phyloP scores from a whole-genome alignment of 768 basidiomycete genomes.

The Boletus coccyginus region DNA sequence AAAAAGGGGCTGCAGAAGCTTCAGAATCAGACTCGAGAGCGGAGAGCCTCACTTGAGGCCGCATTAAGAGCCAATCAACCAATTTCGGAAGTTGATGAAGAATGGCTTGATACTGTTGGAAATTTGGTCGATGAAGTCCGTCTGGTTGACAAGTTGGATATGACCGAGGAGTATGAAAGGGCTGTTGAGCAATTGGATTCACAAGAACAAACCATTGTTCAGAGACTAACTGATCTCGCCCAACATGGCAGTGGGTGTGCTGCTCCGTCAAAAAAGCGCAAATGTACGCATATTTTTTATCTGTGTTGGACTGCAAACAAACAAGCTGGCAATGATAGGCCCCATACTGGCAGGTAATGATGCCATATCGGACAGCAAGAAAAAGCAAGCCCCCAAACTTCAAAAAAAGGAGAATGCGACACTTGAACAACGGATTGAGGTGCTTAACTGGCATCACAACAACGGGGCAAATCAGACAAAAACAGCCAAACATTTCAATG shows the following conservation, averaged over 20 bases:
- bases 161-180: constrained; percentile 20
- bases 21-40: constrained; percentile 7
- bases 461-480: no score
- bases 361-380: no score
- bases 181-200: constrained; percentile 10
- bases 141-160: constrained; percentile 18
- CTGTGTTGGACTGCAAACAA: no score
- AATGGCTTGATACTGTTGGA: constrained; percentile 24
- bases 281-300: no score
- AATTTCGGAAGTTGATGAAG: constrained; percentile 17
- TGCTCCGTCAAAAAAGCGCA: no score
- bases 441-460: no score
- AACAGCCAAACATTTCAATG: no score
- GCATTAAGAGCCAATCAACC: constrained; percentile 12
- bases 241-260: no score
- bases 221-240: background rate
- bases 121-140: constrained; percentile 25
- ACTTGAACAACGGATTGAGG: no score
- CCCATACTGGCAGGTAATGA: no score
- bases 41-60: constrained; percentile 8
- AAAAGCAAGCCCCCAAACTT: no score
- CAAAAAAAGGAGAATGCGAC: no score
- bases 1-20: constrained; percentile 18
- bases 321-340: background rate
- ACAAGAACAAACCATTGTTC: background rate